phyloP scores from a whole-genome alignment of 2,329 filamentous ascomycete genomes.

The Rutstroemia sp. region DNA sequence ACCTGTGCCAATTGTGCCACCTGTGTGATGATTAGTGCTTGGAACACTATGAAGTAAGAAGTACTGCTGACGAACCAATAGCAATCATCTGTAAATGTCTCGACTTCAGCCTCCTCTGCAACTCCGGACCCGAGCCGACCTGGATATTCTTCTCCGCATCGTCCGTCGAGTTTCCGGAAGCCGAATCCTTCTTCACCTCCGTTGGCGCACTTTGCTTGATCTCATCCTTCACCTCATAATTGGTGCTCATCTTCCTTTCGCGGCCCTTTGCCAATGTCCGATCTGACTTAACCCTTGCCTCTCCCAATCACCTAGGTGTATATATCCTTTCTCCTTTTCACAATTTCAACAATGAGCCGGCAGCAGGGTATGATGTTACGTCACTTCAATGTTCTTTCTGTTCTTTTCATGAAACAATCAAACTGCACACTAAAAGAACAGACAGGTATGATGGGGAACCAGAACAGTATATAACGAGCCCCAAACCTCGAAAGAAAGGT shows the following conservation, averaged over 20 bases:
- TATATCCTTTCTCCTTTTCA: too few relatives aligned
- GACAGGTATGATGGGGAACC: too few relatives aligned
- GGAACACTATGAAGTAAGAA: slow-evolving; percentile 13
- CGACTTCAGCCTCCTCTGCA: slow-evolving; percentile 37
- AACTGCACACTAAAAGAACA: too few relatives aligned
- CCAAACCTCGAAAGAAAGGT: too few relatives aligned
- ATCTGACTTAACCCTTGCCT: not conserved
- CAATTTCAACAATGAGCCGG: too few relatives aligned
- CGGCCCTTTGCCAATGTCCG: too few relatives aligned
- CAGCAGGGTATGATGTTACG: too few relatives aligned
- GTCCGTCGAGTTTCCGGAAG: not conserved
- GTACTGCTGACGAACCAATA: slow-evolving; percentile 32
- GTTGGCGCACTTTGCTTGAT: not conserved
- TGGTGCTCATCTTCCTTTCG: not conserved
- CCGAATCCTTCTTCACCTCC: slow-evolving; percentile 4
- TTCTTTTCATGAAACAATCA: too few relatives aligned
- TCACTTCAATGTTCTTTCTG: too few relatives aligned
- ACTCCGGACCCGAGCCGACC: slow-evolving; percentile 6
- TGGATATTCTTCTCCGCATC: slow-evolving; percentile 4
- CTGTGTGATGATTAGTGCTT: slow-evolving; percentile 13
- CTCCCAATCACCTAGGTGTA: too few relatives aligned
- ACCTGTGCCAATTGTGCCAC: slow-evolving; percentile 64
- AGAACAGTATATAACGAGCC: too few relatives aligned
- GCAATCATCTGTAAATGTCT: slow-evolving; percentile 64
- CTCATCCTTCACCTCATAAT: not conserved